These are phyloP conservation scores for Raphanus hybrid DNA, from an alignment of 441 rosid species.

Conservation along the genomic window DNA sequence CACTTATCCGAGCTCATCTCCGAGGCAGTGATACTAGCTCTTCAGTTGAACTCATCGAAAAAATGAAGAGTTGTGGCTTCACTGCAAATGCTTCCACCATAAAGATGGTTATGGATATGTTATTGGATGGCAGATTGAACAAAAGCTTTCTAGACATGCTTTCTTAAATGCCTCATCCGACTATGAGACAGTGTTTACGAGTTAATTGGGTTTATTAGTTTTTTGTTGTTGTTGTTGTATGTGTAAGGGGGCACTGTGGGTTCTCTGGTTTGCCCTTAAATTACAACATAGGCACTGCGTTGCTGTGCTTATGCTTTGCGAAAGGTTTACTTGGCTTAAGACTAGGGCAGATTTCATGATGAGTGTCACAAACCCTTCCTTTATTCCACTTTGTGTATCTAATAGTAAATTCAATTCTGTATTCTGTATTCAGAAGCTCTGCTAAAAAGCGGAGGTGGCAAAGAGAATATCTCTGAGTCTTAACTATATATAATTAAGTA, in stretches of 20 bases:
- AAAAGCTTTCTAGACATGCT: neutral
- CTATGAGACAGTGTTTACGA: too few relatives aligned
- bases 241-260: too few relatives aligned
- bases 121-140: neutral
- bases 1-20: neutral
- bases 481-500: too few relatives aligned
- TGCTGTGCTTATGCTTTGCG: too few relatives aligned
- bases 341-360: too few relatives aligned
- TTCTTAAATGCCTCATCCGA: neutral
- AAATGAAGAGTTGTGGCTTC: neutral
- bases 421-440: neutral
- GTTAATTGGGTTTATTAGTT: too few relatives aligned
- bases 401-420: neutral
- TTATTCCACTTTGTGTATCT: neutral
- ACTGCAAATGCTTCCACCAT: neutral
- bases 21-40: neutral
- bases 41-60: neutral
- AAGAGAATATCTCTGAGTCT: neutral
- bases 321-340: too few relatives aligned
- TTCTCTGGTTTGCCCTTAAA: too few relatives aligned
- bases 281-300: too few relatives aligned
- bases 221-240: too few relatives aligned
- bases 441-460: neutral
- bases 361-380: too few relatives aligned
- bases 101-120: neutral